Base-by-base conservation (phyloP, 768 basidiomycete genomes). In the Tylopilus vinaceipallidus region DNA sequence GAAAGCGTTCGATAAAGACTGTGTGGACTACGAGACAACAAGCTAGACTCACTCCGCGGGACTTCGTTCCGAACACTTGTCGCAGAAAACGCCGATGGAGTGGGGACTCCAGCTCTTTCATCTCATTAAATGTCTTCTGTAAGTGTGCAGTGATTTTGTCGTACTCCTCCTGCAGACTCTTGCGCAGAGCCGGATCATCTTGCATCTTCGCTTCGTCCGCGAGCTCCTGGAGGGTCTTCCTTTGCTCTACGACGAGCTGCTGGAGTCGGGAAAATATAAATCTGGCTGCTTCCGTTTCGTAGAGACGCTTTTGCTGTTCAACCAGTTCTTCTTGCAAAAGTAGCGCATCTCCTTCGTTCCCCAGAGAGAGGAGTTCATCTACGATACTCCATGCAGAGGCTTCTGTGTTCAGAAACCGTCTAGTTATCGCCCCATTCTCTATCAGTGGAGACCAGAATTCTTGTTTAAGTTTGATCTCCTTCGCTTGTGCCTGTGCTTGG, bases 391-490 rank as follows among this genome's bases (percentile, higher is more conserved):
- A 6, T n/a, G 55, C 55, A 4, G 40, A 32, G 0, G 0, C 0
- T 2, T 7, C 0, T 2, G 43, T 37, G 14, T 58, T 52, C 12
- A 42, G 0, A 4, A 62, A 59, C 38, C 29, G 36, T 20, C 2
- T 8, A 9, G 22, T 3, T 0, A 6, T 1, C 16, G 59, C 59
- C 0, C 50, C 52, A 29, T n/a, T 13, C 41, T 0, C 20, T 2
- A 4, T 46, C 23, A 17, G 61, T 36, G 4, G 2, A 0, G 3
- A 2, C 59, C 59, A 76, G 45, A 67, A 73, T 1, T 56, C 47
- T 2, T 3, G 1, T 11, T 29, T 51, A 24, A 72, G 63, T 40
- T 72, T 49, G 0, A 20, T 13, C 40, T 72, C 69, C 23, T 47
- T 49, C 2, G 22, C 46, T 6, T 47, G 50, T 19, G 33, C 53